Base-by-base conservation (phyloP, 306 rosid genomes). In the Quercus glauca region DNA sequence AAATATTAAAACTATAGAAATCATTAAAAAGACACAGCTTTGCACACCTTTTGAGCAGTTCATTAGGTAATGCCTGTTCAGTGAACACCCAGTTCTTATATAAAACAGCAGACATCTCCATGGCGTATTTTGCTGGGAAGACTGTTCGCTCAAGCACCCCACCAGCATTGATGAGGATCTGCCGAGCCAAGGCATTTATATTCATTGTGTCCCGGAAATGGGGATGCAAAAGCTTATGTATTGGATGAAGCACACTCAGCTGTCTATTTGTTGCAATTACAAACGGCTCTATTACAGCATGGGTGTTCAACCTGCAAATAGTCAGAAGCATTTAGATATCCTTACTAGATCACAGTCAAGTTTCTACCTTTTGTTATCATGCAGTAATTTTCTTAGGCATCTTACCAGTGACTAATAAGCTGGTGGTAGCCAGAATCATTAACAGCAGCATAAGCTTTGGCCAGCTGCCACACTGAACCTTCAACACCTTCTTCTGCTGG, bases 351-450 rank as follows among this genome's bases (percentile, higher is more conserved):
- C 57, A 61, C 71, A 79, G 59, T 64, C 28, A 69, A 71, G 45
- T 21, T 65, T 69, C 71, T 77, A 58, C 17, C 18, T 18, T 72
- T 57, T 37, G 51, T 17, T 77, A 69, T 43, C 64, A 59, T 51
- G 45, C 57, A 59, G 73, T 53, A 18, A 58, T 5, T 64, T 55
- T 43, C 60, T 15, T 74, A 21, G 51, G 69, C 21, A 29, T 58
- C 83, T 61, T 94, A 94, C 99, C 99, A 96, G 83, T 96, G 99
- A 88, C 97, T 90, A 71, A 96, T 86, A 31, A 96, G 89, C 71
- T 96, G 99, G 77, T 96, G 99, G 74, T 91, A 93, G 72, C 98
- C 99, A 17, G 99, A 93, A 86, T 96, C 99, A 55, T 88, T 93
- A 5, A 96, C 97, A 8, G 94, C 90, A 55, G 82, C 98, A 76